These are phyloP conservation scores for Chlamydomonas urium DNA, from an alignment of 139 green algal species.

Conservation along the genomic window DNA sequence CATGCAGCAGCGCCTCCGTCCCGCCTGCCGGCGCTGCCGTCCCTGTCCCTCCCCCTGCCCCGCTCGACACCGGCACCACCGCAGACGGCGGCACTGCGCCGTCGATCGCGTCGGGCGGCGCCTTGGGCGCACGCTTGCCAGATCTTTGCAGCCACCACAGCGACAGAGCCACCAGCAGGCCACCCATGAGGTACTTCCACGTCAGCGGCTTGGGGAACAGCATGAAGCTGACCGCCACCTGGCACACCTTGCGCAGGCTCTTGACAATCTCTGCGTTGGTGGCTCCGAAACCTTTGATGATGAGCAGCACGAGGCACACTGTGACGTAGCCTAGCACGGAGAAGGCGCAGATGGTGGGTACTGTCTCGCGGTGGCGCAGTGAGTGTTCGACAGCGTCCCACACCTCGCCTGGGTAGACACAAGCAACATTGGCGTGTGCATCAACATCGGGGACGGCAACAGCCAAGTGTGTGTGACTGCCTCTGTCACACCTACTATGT, in stretches of 20 bases:
- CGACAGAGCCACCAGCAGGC: constrained; percentile 25
- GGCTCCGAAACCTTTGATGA: constrained; percentile 62
- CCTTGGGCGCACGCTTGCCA: background rate
- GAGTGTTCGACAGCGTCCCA: constrained; percentile 38
- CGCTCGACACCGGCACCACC: too few species aligned
- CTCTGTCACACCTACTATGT: too few species aligned
- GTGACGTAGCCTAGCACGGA: constrained; percentile 57
- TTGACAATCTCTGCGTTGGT: constrained; percentile 67
- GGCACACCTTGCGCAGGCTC: constrained; percentile 46
- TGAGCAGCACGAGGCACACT: constrained; percentile 53
- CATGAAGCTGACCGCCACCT: constrained; percentile 50
- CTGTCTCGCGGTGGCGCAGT: constrained; percentile 28
- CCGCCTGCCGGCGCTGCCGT: background rate
- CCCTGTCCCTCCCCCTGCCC: background rate
- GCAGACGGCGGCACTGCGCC: background rate
- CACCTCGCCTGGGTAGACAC: constrained; percentile 29
- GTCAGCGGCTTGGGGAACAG: constrained; percentile 60
- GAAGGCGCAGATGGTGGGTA: constrained; percentile 47
- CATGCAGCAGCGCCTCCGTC: background rate
- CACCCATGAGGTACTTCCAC: constrained; percentile 54
- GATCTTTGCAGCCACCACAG: constrained; percentile 25
- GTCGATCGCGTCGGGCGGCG: background rate
- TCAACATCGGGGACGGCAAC: too few species aligned
- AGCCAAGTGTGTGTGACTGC: too few species aligned
- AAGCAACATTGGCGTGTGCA: too few species aligned